Conservation (phyloP, 2,329 filamentous ascomycete genomes). For the Colletotrichum sp. region DNA sequence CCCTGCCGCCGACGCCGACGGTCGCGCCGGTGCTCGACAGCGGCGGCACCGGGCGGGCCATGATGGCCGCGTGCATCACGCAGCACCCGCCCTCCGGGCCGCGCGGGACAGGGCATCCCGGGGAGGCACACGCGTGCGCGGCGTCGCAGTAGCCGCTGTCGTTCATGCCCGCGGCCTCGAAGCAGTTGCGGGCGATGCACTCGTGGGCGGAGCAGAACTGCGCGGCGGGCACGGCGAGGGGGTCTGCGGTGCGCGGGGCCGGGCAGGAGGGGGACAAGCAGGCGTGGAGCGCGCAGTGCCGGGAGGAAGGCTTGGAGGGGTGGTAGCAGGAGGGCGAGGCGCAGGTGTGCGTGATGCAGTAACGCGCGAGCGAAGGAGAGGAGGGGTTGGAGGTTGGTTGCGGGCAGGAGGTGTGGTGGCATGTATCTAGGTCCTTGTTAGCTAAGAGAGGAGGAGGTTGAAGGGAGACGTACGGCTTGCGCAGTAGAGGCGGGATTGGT, state of each 20-base stretch:
- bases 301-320: not conserved
- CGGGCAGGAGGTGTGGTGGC: not conserved
- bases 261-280: conserved; percentile 9
- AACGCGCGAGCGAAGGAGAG: not conserved
- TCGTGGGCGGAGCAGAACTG: conserved; percentile 18
- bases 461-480: not conserved
- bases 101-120: not conserved
- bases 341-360: conserved; percentile 19
- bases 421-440: conserved; percentile 2
- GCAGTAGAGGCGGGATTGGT: conserved; percentile 4
- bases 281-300: conserved; percentile 19
- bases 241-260: conserved; percentile 13
- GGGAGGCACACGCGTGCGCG: conserved; percentile 3
- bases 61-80: not conserved
- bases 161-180: not conserved
- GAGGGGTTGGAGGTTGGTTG: conserved; percentile 8
- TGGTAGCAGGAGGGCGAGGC: not conserved
- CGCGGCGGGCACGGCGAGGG: not conserved
- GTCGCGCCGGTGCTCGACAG: not conserved
- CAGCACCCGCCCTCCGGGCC: not conserved
- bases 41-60: not conserved
- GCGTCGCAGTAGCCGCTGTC: conserved; percentile 4
- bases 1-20: not conserved
- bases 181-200: not conserved
- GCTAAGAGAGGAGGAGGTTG: not conserved